phyloP scores from a whole-genome alignment of 2,329 filamentous ascomycete genomes.

The Neonectria coccinea region DNA sequence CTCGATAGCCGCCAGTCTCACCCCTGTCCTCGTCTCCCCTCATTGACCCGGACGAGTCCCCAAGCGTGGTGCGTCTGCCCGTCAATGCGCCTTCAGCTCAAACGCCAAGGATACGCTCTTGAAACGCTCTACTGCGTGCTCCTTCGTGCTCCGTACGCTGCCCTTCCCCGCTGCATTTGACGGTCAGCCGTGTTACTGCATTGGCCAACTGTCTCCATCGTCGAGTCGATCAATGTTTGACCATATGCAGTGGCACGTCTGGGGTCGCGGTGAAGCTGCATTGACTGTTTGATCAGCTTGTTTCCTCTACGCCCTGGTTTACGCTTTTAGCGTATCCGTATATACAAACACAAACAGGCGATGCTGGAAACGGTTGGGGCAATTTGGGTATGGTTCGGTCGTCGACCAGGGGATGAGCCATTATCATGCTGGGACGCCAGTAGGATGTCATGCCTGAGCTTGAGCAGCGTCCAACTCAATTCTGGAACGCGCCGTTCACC shows the following conservation, averaged over 20 bases:
- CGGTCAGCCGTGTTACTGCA: constrained; percentile 19
- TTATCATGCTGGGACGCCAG: not conserved
- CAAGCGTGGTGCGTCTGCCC: constrained; percentile 30
- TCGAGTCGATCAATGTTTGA: constrained; percentile 15
- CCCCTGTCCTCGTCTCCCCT: not conserved
- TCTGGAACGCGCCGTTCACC: not conserved
- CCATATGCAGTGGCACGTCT: not conserved
- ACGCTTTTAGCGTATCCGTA: constrained; percentile 12
- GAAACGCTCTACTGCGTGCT: constrained; percentile 38
- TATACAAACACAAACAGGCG: constrained; percentile 13
- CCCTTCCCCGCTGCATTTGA: constrained; percentile 35
- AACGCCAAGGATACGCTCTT: constrained; percentile 37
- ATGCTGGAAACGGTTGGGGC: constrained; percentile 4
- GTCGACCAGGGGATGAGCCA: not conserved
- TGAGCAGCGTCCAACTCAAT: not conserved
- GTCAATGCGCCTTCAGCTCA: constrained; percentile 34
- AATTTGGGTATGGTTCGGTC: not conserved
- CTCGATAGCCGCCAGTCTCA: not conserved
- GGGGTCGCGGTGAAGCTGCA: constrained; percentile 8
- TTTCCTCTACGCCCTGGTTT: constrained; percentile 7
- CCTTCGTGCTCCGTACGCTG: constrained; percentile 27
- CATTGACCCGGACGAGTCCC: constrained; percentile 17
- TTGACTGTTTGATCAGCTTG: constrained; percentile 4
- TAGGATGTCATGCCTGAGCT: not conserved
- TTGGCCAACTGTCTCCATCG: constrained; percentile 24